Evolutionary conservation across 2,329 filamentous ascomycete species (phyloP).

Genomic region (Microdochium nivale): DNA sequence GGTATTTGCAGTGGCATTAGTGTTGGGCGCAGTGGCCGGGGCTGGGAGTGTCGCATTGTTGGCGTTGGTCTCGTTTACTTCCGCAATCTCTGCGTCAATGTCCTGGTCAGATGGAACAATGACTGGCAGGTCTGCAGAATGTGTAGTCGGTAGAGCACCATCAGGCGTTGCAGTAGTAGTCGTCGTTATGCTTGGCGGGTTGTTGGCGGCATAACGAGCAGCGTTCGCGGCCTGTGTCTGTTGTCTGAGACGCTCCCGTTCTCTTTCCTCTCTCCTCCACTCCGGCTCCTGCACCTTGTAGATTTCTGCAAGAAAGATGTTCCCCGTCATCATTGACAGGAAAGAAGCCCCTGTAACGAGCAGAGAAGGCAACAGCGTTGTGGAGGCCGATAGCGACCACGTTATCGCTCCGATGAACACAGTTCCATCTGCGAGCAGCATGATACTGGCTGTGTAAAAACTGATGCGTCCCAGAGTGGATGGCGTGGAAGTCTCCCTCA

Average conservation of each 20-base stretch:
- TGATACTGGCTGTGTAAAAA: constrained; percentile 52
- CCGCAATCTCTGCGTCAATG: constrained; percentile 50
- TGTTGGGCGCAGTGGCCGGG: constrained; percentile 17
- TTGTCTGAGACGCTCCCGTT: constrained; percentile 22
- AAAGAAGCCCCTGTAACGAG: constrained; percentile 43
- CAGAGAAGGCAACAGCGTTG: constrained; percentile 48
- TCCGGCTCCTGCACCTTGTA: constrained; percentile 54
- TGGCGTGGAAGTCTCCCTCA: constrained; percentile 58
- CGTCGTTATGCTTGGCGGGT: constrained; percentile 5
- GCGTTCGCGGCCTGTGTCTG: constrained; percentile 12
- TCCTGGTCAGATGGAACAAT: constrained; percentile 58
- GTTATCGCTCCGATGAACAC: constrained; percentile 47
- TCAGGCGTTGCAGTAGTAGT: constrained; percentile 7
- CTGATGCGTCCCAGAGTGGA: constrained; percentile 60
- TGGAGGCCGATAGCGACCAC: constrained; percentile 46
- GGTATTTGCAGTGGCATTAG: constrained; percentile 16
- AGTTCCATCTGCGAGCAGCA: constrained; percentile 55
- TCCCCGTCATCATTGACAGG: constrained; percentile 47
- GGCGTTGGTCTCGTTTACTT: constrained; percentile 19
- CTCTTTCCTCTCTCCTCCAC: constrained; percentile 31
- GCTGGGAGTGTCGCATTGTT: constrained; percentile 18
- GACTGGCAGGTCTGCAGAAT: constrained; percentile 30
- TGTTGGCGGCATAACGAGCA: constrained; percentile 6
- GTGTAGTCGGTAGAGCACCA: constrained; percentile 8
- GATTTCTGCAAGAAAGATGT: constrained; percentile 50